These are phyloP conservation scores for Spergularia marina DNA, from an alignment of 148 eudicot species.

Conservation along the genomic window DNA sequence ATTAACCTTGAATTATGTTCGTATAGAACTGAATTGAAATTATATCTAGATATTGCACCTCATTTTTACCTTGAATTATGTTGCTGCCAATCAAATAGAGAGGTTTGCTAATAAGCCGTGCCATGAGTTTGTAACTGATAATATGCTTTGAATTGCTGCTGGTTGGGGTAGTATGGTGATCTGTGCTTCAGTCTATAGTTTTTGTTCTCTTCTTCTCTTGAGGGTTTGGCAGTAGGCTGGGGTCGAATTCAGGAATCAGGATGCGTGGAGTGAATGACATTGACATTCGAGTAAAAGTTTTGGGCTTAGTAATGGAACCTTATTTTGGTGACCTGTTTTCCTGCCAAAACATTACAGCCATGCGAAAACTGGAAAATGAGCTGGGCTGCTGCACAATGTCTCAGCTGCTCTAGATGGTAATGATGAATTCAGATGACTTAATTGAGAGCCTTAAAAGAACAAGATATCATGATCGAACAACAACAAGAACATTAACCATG, in stretches of 20 bases:
- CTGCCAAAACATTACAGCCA: not conserved
- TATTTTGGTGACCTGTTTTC: not conserved
- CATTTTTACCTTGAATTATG: not conserved
- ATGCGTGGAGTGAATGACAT: not conserved
- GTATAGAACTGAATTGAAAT: no score
- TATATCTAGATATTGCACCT: no score
- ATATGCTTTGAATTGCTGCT: not conserved
- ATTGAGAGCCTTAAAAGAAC: not conserved
- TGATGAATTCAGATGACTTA: not conserved
- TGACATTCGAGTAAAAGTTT: constrained; percentile 2
- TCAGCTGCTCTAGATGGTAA: not conserved
- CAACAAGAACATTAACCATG: no score
- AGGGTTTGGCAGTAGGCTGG: not conserved
- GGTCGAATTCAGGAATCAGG: not conserved
- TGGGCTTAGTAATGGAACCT: not conserved
- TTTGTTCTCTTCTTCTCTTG: not conserved
- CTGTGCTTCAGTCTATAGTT: not conserved
- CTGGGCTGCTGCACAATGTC: not conserved
- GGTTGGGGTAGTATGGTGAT: not conserved
- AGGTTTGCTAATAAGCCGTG: not conserved
- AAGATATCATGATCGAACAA: not conserved
- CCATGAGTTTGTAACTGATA: not conserved
- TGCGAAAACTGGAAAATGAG: not conserved
- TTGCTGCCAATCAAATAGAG: not conserved
- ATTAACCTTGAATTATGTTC: not conserved